Conservation (phyloP, 2,329 filamentous ascomycete species). For the Exophiala alcalophila region DNA sequence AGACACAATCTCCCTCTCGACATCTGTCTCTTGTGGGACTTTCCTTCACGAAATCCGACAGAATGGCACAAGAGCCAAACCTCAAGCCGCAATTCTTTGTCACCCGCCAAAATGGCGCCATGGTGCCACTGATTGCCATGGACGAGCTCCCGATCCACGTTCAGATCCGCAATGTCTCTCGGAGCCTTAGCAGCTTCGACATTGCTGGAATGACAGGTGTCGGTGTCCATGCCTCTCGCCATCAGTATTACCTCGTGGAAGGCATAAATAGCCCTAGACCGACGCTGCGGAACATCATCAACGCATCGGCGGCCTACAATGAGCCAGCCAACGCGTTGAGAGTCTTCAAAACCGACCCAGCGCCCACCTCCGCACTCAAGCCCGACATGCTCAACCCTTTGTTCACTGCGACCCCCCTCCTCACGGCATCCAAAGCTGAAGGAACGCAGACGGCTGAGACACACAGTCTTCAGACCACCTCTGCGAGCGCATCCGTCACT, state of each 20-base stretch:
- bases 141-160: constrained; percentile 45
- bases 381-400: no score
- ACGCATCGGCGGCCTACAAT: not conserved
- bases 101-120: constrained; percentile 40
- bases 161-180: constrained; percentile 39
- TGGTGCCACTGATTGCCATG: constrained; percentile 45
- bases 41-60: no score
- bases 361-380: no score
- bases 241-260: constrained; percentile 37
- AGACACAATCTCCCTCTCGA: no score
- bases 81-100: constrained; percentile 43
- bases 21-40: no score
- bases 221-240: constrained; percentile 36
- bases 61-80: constrained; percentile 14
- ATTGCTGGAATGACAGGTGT: constrained; percentile 45
- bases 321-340: not conserved
- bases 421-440: not conserved
- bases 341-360: not conserved
- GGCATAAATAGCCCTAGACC: constrained; percentile 36
- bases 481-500: not conserved
- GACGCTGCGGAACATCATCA: constrained; percentile 22
- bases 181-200: constrained; percentile 37
- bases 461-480: not conserved
- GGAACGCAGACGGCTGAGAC: not conserved
- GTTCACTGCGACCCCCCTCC: not conserved